Evolutionary conservation across 78 protist species (phyloP), one percentile per base, ranked within the genome.

Genomic region (Cavenderia fasciculata): DNA sequence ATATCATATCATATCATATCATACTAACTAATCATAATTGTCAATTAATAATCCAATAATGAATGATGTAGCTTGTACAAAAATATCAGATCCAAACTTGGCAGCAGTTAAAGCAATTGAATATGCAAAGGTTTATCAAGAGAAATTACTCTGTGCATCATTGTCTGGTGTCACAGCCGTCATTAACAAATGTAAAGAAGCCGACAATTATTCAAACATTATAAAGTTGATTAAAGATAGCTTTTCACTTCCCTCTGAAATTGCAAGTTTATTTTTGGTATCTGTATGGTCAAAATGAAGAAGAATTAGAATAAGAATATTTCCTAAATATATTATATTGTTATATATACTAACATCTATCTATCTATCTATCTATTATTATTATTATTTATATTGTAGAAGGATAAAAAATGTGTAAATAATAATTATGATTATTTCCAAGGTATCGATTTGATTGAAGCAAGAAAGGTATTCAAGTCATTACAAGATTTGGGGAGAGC

Each of bases 31-130:
- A 3, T 73, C 66, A 21, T 33, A 25, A 10, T 12, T 33, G 27
- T 27, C 41, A 43, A 25, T n/a, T 34, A 14, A 38, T 4, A 52
- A 41, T 40, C 5, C 29, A 8, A 29, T 44, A 43, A 59, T 44
- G 14, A 5, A 31, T 23, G 29, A 21, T 59, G 27, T 21, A 71
- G 85, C 29, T 51, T 82, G 72, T 47, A 43, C 40, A 25, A 82
- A 44, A 34, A 66, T 82, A 14, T 1, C 33, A 31, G 90, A 82
- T 46, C 90, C 90, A 43, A 82, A 54, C 33, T 3, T 23, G 1
- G 90, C 90, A n/a, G 90, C 90, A n/a, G 71, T 82, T 11, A 65
- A 82, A 31, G 66, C 90, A 69, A 66, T 68, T 18, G 40, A 59
- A 68, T 29, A 66, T 23, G 76, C 77, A 40, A 65, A 69, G 33